Evolutionary conservation across 306 rosid genomes (phyloP), one percentile per base, ranked within the genome.

Genomic region (Boehmeria nivea): DNA sequence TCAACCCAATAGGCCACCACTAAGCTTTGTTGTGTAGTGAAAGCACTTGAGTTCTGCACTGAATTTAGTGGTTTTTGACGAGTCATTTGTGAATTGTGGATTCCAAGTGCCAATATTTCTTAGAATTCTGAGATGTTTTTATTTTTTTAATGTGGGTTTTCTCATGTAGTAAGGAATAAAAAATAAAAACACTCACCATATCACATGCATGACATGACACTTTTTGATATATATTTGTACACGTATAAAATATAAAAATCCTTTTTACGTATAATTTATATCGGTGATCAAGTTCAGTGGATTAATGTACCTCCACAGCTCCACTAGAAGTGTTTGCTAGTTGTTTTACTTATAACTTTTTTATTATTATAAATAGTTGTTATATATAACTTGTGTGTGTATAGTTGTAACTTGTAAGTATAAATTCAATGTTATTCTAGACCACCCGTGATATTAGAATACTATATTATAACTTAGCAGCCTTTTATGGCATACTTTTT

Each of bases 191-290:
- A n/a, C 21, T 45, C 17, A 59, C 61, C 36, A 27, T 60, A 44
- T 63, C 84, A 78, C 84, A 63, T 78, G 75, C 54, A 67, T 45
- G 31, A 4, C 83, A n/a, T n/a, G 66, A 42, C 46, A 42, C 7
- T 14, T 14, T 42, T 13, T 14, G 20, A 42, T 15, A 13, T 13
- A 42, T 13, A 13, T 42, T 42, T 42, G 6, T 15, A 42, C n/a
- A n/a, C n/a, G n/a, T n/a, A n/a, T n/a, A n/a, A n/a, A n/a, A n/a
- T n/a, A n/a, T n/a, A n/a, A n/a, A n/a, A n/a, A n/a, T n/a, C n/a
- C n/a, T n/a, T n/a, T n/a, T n/a, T n/a, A n/a, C n/a, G n/a, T n/a
- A n/a, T n/a, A n/a, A n/a, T n/a, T n/a, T n/a, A 31, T 10, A 31
- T 31, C 0, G 9, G 36, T 31, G 36, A 31, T 31, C 36, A 0